Conservation (phyloP, 2,329 filamentous ascomycete species). For the Calonectria montana region DNA sequence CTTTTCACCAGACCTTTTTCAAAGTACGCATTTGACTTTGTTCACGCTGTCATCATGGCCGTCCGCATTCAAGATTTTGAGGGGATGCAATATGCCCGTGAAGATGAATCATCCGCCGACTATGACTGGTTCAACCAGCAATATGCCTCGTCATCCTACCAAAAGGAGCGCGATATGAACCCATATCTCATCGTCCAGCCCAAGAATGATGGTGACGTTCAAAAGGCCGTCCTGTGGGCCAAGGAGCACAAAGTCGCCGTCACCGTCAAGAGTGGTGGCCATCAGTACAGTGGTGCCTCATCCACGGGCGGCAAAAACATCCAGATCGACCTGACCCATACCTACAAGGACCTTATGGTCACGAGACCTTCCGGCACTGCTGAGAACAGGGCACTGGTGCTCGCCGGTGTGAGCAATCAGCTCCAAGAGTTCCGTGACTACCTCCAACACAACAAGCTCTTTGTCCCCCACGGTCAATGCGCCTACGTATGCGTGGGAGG, state of each 20-base stretch:
- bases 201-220: conserved; percentile 55
- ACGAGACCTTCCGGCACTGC: conserved; percentile 32
- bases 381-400: conserved; percentile 50
- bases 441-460: conserved; percentile 52
- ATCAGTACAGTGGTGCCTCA: conserved; percentile 62
- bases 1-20: background rate
- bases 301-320: conserved; percentile 58
- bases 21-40: background rate
- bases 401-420: conserved; percentile 54
- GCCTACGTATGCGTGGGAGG: conserved; percentile 58
- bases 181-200: conserved; percentile 58
- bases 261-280: conserved; percentile 59
- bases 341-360: conserved; percentile 46
- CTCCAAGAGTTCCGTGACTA: conserved; percentile 57
- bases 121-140: conserved; percentile 45
- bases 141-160: conserved; percentile 58
- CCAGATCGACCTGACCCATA: conserved; percentile 56
- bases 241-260: conserved; percentile 53
- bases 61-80: conserved; percentile 33
- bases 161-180: conserved; percentile 54
- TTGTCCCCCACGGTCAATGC: conserved; percentile 60
- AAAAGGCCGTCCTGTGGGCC: conserved; percentile 53
- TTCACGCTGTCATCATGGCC: conserved; percentile 22
- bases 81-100: conserved; percentile 39
- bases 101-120: conserved; percentile 23